Conservation (phyloP, 176 grass and related monocot genomes). For the Musa beccarii region DNA sequence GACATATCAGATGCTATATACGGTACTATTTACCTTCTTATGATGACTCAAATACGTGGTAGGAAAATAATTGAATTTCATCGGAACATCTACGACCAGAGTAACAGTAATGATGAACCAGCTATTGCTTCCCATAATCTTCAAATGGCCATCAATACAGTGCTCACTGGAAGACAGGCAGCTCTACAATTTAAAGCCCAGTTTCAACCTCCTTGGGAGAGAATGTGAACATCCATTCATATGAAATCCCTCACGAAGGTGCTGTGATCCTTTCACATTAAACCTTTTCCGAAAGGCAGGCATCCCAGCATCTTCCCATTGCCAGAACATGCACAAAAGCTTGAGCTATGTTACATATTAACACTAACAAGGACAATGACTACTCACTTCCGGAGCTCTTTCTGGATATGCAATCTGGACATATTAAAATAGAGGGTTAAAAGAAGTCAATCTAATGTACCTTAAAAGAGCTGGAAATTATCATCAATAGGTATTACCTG, state of each 20-base stretch:
- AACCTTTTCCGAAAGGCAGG: not conserved
- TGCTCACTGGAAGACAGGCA: not conserved
- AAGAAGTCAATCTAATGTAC: not conserved
- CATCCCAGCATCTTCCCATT: not conserved
- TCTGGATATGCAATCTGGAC: conserved; percentile 24
- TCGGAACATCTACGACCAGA: conserved; percentile 16
- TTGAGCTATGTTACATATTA: conserved; percentile 9
- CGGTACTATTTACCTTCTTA: conserved; percentile 6
- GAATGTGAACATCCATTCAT: not conserved
- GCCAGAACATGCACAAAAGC: not conserved
- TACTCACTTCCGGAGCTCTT: conserved; percentile 17
- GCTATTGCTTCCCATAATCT: conserved; percentile 20
- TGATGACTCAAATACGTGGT: conserved; percentile 3
- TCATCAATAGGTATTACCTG: conserved; percentile 30
- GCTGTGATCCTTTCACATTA: not conserved
- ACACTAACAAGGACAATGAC: not conserved
- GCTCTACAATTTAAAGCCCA: not conserved
- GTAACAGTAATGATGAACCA: not conserved
- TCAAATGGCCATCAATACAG: not conserved
- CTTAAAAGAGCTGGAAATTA: conserved; percentile 9
- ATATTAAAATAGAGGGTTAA: conserved; percentile 11
- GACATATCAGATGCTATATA: too few relatives aligned
- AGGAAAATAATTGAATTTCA: conserved; percentile 9
- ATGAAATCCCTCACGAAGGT: not conserved
- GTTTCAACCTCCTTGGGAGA: not conserved